These are phyloP conservation scores for Cercospora brassicicola DNA, from an alignment of 2,329 filamentous ascomycete genomes.

Conservation along the genomic window DNA sequence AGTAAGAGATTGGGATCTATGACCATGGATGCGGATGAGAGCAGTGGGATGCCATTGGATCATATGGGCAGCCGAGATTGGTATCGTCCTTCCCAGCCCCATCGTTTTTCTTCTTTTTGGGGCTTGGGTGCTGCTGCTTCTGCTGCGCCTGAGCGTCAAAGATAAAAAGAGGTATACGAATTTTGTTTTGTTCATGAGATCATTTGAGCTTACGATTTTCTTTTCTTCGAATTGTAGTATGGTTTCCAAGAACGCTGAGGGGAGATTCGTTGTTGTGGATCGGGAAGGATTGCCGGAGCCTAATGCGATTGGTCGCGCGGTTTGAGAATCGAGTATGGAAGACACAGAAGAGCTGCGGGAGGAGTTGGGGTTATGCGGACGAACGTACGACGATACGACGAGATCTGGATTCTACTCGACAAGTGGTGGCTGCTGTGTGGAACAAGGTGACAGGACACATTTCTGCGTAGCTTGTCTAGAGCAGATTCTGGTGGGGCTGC, in stretches of 20 bases:
- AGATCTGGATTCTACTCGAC: not conserved
- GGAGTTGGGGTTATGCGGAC: not conserved
- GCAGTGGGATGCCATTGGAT: not conserved
- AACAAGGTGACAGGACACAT: not conserved
- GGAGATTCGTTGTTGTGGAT: not conserved
- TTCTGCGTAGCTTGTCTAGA: not conserved
- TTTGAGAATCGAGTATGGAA: not conserved
- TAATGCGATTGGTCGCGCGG: not conserved
- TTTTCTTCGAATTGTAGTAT: not conserved
- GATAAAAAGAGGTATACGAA: not conserved
- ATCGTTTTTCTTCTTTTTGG: not conserved
- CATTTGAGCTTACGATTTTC: not conserved
- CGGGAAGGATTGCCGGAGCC: not conserved
- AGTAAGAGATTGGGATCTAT: constrained; percentile 38
- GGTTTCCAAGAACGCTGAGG: not conserved
- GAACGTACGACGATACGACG: not conserved
- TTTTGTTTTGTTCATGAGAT: not conserved
- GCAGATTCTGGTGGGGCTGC: not conserved
- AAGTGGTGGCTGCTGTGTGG: not conserved
- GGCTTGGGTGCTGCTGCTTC: not conserved
- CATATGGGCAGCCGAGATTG: not conserved
- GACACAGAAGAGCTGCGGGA: not conserved
- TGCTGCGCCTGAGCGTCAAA: not conserved
- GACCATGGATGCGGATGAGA: not conserved
- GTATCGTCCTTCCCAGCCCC: not conserved